These are phyloP conservation scores for Globisporangium canariense DNA, from an alignment of 352 stramenopile genomes.

Conservation along the genomic window DNA sequence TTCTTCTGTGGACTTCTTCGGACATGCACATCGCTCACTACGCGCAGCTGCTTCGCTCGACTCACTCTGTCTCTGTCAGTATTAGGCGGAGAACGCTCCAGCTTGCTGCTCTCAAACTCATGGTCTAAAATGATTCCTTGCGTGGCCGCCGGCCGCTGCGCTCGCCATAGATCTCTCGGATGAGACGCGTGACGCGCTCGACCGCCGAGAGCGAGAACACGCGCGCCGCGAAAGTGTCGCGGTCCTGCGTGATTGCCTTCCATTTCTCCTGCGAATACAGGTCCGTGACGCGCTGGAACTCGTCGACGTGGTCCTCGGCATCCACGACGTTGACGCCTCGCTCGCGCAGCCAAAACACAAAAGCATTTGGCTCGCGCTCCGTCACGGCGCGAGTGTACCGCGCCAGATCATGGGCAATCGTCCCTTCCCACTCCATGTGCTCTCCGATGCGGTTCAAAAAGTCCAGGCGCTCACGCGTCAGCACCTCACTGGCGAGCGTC, in stretches of 20 bases:
- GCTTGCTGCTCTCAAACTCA: background rate
- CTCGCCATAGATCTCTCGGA: conserved; percentile 63
- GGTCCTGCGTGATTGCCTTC: conserved; percentile 36
- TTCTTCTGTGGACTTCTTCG: background rate
- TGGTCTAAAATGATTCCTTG: conserved; percentile 51
- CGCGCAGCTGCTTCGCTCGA: background rate
- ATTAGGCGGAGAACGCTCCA: background rate
- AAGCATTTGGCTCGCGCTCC: conserved; percentile 70
- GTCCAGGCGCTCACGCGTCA: conserved; percentile 57
- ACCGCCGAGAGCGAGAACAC: conserved; percentile 59
- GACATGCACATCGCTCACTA: background rate
- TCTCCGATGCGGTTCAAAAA: conserved; percentile 66
- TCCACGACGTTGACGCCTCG: conserved; percentile 30
- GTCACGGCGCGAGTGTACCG: conserved; percentile 59
- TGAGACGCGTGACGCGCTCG: conserved; percentile 53
- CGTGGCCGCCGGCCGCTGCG: conserved; percentile 32
- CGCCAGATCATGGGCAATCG: conserved; percentile 75
- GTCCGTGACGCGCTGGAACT: conserved; percentile 47
- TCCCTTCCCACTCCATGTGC: conserved; percentile 87
- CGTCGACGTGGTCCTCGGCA: conserved; percentile 32
- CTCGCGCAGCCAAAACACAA: conserved; percentile 68
- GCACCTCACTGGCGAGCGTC: conserved; percentile 47
- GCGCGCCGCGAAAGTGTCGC: conserved; percentile 25
- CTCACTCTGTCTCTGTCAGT: background rate
- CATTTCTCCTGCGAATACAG: conserved; percentile 37